These are phyloP conservation scores for Nicotiana benthamiana DNA, from an alignment of 257 asterid genomes.

Conservation along the genomic window DNA sequence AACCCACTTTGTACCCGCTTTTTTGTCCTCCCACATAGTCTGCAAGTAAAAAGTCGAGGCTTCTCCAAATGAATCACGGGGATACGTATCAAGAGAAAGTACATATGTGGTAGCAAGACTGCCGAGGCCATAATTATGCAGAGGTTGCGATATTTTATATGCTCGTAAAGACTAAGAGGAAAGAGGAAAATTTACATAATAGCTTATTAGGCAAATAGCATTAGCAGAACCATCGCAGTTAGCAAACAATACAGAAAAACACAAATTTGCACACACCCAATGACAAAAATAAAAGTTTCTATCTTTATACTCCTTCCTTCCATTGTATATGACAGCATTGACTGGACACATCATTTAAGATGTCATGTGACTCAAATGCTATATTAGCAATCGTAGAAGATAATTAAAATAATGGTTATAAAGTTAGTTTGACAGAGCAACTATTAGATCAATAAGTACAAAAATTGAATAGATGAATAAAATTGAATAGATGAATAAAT, in stretches of 20 bases:
- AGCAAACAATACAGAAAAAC: not conserved
- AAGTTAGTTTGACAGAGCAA: not conserved
- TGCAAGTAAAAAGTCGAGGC: conserved; percentile 19
- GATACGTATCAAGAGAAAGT: not conserved
- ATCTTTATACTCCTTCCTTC: not conserved
- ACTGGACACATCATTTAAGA: not conserved
- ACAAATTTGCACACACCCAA: not conserved
- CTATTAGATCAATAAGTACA: not conserved
- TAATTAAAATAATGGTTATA: not conserved
- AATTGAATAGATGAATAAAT: not conserved
- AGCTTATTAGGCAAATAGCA: not conserved
- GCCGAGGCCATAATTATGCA: not conserved
- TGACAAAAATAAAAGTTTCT: not conserved
- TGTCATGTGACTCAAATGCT: not conserved
- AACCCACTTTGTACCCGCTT: conserved; percentile 54
- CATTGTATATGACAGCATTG: not conserved
- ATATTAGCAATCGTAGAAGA: not conserved
- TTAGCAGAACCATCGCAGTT: not conserved
- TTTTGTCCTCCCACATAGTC: conserved; percentile 94
- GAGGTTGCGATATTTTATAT: not conserved
- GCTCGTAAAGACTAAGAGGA: not conserved
- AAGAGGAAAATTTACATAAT: not conserved
- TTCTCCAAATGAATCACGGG: not conserved
- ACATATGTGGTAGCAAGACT: not conserved
- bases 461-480: not conserved